Evolutionary conservation across 2,329 filamentous ascomycete species (phyloP).

Genomic region (Monosporascus sp.): DNA sequence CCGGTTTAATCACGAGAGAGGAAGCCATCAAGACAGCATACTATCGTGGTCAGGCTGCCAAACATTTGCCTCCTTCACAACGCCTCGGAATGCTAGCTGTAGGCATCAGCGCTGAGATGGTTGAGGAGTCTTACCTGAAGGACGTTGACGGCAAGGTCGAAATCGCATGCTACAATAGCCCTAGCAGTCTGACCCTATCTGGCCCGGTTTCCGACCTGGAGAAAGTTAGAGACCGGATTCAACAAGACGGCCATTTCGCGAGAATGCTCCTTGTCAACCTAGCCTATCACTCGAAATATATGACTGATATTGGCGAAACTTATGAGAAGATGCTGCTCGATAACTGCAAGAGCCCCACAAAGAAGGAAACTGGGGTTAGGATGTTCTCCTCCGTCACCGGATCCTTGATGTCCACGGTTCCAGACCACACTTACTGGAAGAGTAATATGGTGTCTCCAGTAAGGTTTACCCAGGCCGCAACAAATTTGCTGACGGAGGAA

Average conservation of each 20-base stretch:
- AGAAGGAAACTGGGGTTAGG: no score
- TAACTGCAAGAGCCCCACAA: neutral
- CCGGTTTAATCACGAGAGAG: conserved; percentile 15
- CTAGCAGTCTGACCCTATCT: conserved; percentile 24
- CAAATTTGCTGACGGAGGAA: conserved; percentile 4
- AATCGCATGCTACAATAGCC: conserved; percentile 23
- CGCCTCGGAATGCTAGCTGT: conserved; percentile 30
- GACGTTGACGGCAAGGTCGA: conserved; percentile 9
- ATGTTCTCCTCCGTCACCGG: conserved; percentile 15
- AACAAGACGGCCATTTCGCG: conserved; percentile 20
- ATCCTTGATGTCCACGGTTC: neutral
- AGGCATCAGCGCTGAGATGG: conserved; percentile 14
- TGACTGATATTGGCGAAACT: conserved; percentile 10
- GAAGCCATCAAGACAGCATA: conserved; percentile 26
- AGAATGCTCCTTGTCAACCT: conserved; percentile 22
- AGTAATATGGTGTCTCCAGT: conserved; percentile 25
- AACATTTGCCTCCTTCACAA: neutral
- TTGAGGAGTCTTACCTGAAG: conserved; percentile 8
- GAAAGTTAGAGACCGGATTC: conserved; percentile 8
- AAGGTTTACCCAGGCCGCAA: conserved; percentile 14
- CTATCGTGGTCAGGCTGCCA: conserved; percentile 21
- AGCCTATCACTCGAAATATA: conserved; percentile 29
- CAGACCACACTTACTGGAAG: conserved; percentile 20
- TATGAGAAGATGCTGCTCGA: conserved; percentile 12
- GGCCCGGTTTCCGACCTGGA: conserved; percentile 13